Evolutionary conservation across 768 basidiomycete genomes (phyloP), one percentile per base, ranked within the genome.

Genomic region (Hemileccinum rubropunctum): DNA sequence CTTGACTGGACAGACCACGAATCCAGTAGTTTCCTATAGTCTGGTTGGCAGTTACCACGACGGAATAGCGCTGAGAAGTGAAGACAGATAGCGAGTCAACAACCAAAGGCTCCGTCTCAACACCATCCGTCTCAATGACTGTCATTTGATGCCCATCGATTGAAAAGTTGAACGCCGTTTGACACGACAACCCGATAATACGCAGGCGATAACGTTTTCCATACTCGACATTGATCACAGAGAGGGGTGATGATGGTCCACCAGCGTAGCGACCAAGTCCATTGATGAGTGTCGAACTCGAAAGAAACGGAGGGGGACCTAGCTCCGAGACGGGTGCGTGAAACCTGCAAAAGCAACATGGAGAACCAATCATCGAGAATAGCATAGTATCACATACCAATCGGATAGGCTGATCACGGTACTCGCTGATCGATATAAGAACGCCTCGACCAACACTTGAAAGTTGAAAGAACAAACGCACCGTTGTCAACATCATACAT

Each of bases 11-110:
- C 14, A 70, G 58, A 1, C 71, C 68, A 15, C 73, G 71, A 44
- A 73, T 68, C 71, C 75, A 74, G 47, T 73, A 76, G 51, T 74
- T 75, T 33, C 54, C 66, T 14, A 70, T 46, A 1, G 63, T 39
- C 27, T 68, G 62, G 36, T 65, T 65, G 5, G 68, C 71, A 26
- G 52, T 51, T 8, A 76, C 56, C 5, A 78, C 60, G 44, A 78
- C 67, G 1, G 78, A 76, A 62, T 79, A 81, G 14, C 80, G 73
- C 60, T 81, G 80, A 3, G 68, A 77, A 1, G 74, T 64, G 38
- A 71, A 76, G 35, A 83, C 76, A 11, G 71, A 64, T 26, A 78
- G 59, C 6, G 65, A 66, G 47, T 78, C 74, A 3, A 78, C 77
- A 3, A 54, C 56, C 7, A 73, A 48, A 0, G 79, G 76, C 43